phyloP scores from a whole-genome alignment of 306 rosid species.

The Alnus rubra region DNA sequence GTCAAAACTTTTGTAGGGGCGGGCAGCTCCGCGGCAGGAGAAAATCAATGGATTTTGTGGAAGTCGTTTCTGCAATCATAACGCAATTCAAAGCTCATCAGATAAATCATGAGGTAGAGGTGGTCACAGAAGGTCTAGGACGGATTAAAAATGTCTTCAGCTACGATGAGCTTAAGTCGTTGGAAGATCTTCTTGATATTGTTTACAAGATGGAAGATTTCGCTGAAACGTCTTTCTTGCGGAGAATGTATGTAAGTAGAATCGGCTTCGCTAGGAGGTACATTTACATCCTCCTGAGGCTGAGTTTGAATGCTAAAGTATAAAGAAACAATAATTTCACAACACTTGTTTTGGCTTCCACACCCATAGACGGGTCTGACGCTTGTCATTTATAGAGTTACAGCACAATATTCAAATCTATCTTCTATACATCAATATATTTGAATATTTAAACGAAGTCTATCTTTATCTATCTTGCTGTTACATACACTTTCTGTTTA shows the following conservation, averaged over 20 bases:
- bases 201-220: not conserved
- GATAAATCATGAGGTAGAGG: not conserved
- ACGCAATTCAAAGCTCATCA: not conserved
- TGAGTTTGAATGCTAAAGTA: not conserved
- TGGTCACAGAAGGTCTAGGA: not conserved
- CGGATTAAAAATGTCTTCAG: not conserved
- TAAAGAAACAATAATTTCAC: too few relatives aligned
- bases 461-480: too few relatives aligned
- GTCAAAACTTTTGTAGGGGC: too few relatives aligned
- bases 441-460: too few relatives aligned
- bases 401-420: too few relatives aligned
- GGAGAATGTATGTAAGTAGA: not conserved
- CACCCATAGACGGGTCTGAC: too few relatives aligned
- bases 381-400: too few relatives aligned
- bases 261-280: not conserved
- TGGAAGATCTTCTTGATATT: not conserved
- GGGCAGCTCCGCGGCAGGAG: too few relatives aligned
- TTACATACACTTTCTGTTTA: too few relatives aligned
- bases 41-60: not conserved
- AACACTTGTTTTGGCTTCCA: too few relatives aligned
- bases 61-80: not conserved
- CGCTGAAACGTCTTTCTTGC: not conserved
- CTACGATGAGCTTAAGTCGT: not conserved
- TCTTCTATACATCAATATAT: too few relatives aligned
- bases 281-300: not conserved